Base-by-base conservation (phyloP, 306 rosid species). In the Sesbania bispinosa region DNA sequence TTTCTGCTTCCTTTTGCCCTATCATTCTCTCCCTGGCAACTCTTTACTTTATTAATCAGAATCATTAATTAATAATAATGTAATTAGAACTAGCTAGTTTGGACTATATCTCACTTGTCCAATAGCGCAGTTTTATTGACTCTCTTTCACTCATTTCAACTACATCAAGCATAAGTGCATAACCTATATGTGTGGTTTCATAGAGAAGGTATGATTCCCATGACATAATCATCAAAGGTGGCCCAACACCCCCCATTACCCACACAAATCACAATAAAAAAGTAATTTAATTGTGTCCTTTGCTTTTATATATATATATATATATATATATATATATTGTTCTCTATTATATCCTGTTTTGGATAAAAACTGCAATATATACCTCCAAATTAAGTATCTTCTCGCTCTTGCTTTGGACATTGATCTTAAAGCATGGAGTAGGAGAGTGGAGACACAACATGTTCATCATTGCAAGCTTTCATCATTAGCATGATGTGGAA, bases 381-480 rank as follows among this genome's bases (percentile, higher is more conserved):
- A 1, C 5, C 42, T 60, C 67, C 65, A 80, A 80, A 69, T 54
- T 38, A 54, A 62, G 41, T 42, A 65, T 76, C 48, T 30, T 58
- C 39, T 33, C 15, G 32, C 67, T 50, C 51, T 71, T 76, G 68
- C 69, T 71, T 59, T 43, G 11, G 52, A 30, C 60, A 14, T 13
- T 39, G 43, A 63, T 64, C 54, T 62, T 52, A 53, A 39, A 69
- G 48, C 69, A 62, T 75, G 78, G 59, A 63, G 63, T 26, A 71
- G 58, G 35, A 51, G 75, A 77, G 82, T 77, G 58, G 35, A 51
- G 75, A 77, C 85, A 77, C 23, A 47, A 14, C 82, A 81, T 72
- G 85, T 77, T 79, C 69, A 51, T 62, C 15, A 67, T 46, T 47
- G 64, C 13, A 53, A 41, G 53, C 29, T 62, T 67, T 67, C 50